phyloP scores from a whole-genome alignment of 352 stramenopile genomes.

The Phytophthora crassamura region DNA sequence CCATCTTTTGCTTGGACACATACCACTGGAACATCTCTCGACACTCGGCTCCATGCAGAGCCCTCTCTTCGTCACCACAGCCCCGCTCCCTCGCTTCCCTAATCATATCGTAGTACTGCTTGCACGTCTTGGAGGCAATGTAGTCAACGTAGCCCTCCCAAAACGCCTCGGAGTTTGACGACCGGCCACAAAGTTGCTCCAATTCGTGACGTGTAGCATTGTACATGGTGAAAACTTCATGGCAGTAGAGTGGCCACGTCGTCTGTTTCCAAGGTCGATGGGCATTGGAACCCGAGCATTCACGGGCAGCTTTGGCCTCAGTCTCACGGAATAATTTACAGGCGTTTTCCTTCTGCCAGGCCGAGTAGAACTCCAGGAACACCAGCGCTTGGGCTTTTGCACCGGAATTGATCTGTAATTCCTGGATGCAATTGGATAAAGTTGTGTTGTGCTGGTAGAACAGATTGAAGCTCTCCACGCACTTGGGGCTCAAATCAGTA shows the following conservation, averaged over 20 bases:
- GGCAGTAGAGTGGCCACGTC: constrained; percentile 62
- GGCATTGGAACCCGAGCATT: constrained; percentile 47
- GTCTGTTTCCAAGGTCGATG: constrained; percentile 57
- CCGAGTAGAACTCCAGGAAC: constrained; percentile 55
- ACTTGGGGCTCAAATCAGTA: too few species aligned
- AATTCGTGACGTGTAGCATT: constrained; percentile 47
- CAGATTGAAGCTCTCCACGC: too few species aligned
- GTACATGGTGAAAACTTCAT: constrained; percentile 67
- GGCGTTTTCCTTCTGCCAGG: constrained; percentile 54
- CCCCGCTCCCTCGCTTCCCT: too few species aligned
- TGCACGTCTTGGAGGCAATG: too few species aligned
- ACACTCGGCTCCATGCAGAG: too few species aligned
- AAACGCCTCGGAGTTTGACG: too few species aligned
- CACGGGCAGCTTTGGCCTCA: constrained; percentile 47
- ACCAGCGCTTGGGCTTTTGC: constrained; percentile 19
- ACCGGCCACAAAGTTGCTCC: constrained; percentile 49
- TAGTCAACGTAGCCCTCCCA: too few species aligned
- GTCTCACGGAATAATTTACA: constrained; percentile 68
- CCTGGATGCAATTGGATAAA: constrained; percentile 46
- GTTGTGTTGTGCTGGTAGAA: constrained; percentile 44
- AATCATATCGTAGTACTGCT: too few species aligned
- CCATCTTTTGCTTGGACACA: too few species aligned
- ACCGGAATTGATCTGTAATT: constrained; percentile 11
- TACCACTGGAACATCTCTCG: too few species aligned
- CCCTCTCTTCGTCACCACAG: too few species aligned